These are phyloP conservation scores for Lagerstroemia speciosa DNA, from an alignment of 345 rosid genomes.

Conservation along the genomic window DNA sequence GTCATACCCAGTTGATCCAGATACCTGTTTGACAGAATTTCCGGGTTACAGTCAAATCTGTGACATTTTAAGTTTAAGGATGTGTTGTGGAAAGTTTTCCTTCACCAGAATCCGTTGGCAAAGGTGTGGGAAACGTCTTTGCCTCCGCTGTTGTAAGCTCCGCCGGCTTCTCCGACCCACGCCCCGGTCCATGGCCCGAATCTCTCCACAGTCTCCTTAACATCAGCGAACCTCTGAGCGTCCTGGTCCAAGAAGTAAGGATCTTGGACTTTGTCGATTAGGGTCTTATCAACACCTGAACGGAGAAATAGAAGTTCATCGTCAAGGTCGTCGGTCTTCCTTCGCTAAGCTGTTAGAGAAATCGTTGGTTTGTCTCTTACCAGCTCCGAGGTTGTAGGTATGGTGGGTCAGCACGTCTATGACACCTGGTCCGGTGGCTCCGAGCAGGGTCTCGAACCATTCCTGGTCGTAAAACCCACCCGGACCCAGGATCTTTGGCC, in stretches of 20 bases:
- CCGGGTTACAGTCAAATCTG: too few relatives aligned
- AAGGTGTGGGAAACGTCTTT: conserved; percentile 51
- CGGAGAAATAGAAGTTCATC: not conserved
- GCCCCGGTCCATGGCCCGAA: conserved; percentile 44
- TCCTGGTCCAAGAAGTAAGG: conserved; percentile 33
- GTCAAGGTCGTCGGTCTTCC: not conserved
- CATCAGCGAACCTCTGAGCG: conserved; percentile 38
- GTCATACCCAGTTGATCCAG: conserved; percentile 62
- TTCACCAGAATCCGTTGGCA: conserved; percentile 51
- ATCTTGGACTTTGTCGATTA: conserved; percentile 42
- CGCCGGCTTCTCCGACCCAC: conserved; percentile 67
- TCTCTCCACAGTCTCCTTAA: conserved; percentile 10
- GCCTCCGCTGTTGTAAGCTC: conserved; percentile 65
- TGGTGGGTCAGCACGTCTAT: conserved; percentile 52
- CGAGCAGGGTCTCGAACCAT: conserved; percentile 40
- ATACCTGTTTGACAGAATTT: conserved; percentile 25
- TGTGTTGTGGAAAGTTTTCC: not conserved
- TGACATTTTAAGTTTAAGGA: not conserved
- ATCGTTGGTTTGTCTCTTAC: conserved; percentile 8
- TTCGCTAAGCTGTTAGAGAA: not conserved
- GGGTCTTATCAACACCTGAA: conserved; percentile 35
- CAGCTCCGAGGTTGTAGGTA: conserved; percentile 55
- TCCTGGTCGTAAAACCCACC: conserved; percentile 46
- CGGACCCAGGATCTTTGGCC: conserved; percentile 45
- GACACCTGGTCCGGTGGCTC: conserved; percentile 31